A percentile compares a stretch with the other conserved stretches of the same genome.
Conservation (phyloP, 441 rosid species). For the Eruca vesicaria region DNA sequence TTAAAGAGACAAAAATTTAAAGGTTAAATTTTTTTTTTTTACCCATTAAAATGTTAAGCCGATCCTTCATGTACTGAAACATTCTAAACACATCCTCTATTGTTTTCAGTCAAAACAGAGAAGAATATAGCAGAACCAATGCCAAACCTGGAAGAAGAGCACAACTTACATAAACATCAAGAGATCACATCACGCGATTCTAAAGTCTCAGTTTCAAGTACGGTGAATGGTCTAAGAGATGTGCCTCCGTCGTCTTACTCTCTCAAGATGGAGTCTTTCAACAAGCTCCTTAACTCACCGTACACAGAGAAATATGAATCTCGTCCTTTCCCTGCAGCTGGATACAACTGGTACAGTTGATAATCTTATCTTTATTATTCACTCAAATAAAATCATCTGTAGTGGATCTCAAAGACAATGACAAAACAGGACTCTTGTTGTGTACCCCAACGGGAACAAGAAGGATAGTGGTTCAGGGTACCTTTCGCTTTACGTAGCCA, state of each 20-base stretch:
- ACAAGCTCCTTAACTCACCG: neutral
- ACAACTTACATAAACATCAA: neutral
- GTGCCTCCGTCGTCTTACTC: constrained; percentile 17
- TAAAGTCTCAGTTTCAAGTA: constrained; percentile 5
- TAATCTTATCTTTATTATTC: neutral
- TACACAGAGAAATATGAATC: neutral
- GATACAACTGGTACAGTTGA: neutral
- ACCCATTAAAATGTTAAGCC: too few relatives aligned
- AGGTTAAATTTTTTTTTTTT: too few relatives aligned
- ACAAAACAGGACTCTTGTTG: constrained; percentile 22
- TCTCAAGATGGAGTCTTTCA: constrained; percentile 28
- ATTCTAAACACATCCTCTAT: too few relatives aligned
- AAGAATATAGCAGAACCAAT: neutral
- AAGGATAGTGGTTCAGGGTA: constrained; percentile 1
- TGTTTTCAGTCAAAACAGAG: neutral
- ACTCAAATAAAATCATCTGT: neutral
- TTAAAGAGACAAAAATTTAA: too few relatives aligned
- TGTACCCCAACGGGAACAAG: constrained; percentile 11
- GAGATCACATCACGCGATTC: constrained; percentile 12
- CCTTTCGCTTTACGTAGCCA: constrained; percentile 24
- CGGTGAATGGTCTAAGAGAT: constrained; percentile 3
- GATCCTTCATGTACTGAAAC: too few relatives aligned
- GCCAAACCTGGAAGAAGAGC: neutral
- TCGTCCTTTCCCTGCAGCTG: neutral
- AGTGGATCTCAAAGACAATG: neutral